A percentile compares a stretch with the other conserved stretches of the same genome.
phyloP scores from a whole-genome alignment of 805 yeast genomes.

The Candida piceae region DNA sequence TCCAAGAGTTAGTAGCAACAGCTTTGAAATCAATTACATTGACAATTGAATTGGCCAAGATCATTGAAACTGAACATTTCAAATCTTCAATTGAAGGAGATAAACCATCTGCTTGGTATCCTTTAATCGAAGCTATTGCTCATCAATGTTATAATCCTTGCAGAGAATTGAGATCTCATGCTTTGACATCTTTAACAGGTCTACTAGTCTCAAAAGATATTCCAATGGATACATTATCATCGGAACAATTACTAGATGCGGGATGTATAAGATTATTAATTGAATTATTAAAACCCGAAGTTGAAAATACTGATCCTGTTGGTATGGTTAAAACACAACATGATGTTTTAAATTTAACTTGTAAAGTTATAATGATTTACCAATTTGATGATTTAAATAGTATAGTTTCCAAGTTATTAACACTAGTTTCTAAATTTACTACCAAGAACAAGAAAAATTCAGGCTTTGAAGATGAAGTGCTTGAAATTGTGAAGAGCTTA shows the following conservation, averaged over 20 bases:
- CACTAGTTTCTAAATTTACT: constrained; percentile 24
- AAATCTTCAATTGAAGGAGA: constrained; percentile 26
- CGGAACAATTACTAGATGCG: constrained; percentile 59
- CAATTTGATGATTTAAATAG: constrained; percentile 21
- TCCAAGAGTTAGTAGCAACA: constrained; percentile 48
- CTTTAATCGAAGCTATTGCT: constrained; percentile 76
- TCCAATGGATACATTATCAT: constrained; percentile 33
- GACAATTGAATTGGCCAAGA: constrained; percentile 46
- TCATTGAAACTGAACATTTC: constrained; percentile 31
- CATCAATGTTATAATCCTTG: constrained; percentile 90
- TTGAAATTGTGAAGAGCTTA: constrained; percentile 30
- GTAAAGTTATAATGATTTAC: constrained; percentile 44
- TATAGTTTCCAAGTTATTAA: constrained; percentile 24
- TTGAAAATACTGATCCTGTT: constrained; percentile 49
- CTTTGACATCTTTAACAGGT: constrained; percentile 55
- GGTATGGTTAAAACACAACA: constrained; percentile 65
- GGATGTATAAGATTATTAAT: constrained; percentile 72
- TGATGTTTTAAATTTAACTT: constrained; percentile 60
- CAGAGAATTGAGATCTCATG: constrained; percentile 63
- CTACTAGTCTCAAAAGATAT: constrained; percentile 38
- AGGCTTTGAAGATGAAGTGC: constrained; percentile 27
- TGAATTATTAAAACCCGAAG: constrained; percentile 63
- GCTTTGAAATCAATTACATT: constrained; percentile 60
- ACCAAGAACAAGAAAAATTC: constrained; percentile 18
- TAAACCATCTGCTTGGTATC: constrained; percentile 37